Conservation (phyloP, 805 yeast genomes). For the Ascoidea asiatica region DNA sequence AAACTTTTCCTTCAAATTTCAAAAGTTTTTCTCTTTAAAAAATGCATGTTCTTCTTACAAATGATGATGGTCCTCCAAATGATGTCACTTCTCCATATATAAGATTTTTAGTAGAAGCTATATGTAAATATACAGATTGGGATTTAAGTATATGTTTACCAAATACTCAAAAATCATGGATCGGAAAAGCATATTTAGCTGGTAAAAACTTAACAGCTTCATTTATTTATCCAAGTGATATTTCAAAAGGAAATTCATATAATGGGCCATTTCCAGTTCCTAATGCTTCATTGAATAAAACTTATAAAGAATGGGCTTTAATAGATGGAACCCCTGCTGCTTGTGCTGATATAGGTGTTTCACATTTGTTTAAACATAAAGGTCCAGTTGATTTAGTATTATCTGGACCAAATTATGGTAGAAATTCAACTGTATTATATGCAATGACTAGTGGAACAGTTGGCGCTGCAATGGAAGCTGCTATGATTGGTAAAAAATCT, state of each 20-base stretch:
- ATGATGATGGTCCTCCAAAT: constrained; percentile 93
- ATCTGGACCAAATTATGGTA: constrained; percentile 93
- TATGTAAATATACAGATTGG: constrained; percentile 63
- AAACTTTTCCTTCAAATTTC: no score
- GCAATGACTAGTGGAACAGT: constrained; percentile 88
- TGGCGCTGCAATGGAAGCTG: constrained; percentile 95
- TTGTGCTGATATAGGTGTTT: constrained; percentile 80
- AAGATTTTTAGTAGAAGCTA: constrained; percentile 63
- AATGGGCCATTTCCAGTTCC: constrained; percentile 57
- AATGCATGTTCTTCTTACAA: constrained; percentile 54
- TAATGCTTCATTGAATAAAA: constrained; percentile 17
- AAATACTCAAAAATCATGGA: constrained; percentile 80
- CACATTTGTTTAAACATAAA: constrained; percentile 43
- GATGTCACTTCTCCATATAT: constrained; percentile 74
- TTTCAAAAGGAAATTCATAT: constrained; percentile 32
- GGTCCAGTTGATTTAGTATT: constrained; percentile 73
- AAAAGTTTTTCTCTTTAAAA: no score
- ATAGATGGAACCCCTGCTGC: constrained; percentile 95
- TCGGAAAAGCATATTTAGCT: constrained; percentile 93
- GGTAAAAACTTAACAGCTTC: constrained; percentile 49
- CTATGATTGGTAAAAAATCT: constrained; percentile 50
- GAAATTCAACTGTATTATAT: constrained; percentile 82
- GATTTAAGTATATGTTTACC: constrained; percentile 76
- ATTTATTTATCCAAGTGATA: constrained; percentile 44
- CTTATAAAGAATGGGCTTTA: constrained; percentile 69